Conservation (phyloP, 495 filamentous ascomycete species). For the Aspergillus sclerotioniger region DNA sequence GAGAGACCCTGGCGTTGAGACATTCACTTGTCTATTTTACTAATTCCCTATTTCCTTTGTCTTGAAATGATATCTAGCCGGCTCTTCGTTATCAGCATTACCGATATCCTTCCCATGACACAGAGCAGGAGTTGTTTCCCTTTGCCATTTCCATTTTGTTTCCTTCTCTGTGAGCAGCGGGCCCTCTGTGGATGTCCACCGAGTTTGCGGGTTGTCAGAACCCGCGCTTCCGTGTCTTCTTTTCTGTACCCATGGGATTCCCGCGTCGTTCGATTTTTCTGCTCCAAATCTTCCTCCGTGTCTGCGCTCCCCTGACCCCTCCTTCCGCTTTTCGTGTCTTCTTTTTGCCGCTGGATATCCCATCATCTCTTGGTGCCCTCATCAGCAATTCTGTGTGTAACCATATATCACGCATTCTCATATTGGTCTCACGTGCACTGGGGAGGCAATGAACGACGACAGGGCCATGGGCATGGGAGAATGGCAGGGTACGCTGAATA, state of each 20-base stretch:
- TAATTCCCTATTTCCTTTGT: conserved; percentile 28
- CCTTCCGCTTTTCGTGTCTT: conserved; percentile 22
- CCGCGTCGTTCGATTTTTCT: conserved; percentile 8
- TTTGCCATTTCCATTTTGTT: conserved; percentile 12
- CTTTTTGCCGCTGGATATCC: conserved; percentile 46
- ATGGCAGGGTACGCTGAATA: conserved; percentile 36
- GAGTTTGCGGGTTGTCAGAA: not conserved
- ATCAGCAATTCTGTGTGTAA: conserved; percentile 40
- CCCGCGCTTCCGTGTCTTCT: conserved; percentile 8
- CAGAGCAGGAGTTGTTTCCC: conserved; percentile 31
- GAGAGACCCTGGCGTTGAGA: conserved; percentile 47
- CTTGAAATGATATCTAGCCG: conserved; percentile 46
- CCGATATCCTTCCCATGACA: conserved; percentile 39
- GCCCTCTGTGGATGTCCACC: conserved; percentile 12
- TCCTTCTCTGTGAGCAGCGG: conserved; percentile 16
- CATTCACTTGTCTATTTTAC: conserved; percentile 32
- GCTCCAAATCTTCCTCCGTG: conserved; percentile 8
- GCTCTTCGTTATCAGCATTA: conserved; percentile 36
- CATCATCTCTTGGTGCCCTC: conserved; percentile 34
- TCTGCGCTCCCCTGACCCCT: conserved; percentile 10
- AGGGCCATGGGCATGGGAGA: conserved; percentile 31
- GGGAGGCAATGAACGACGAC: conserved; percentile 25
- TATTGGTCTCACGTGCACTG: conserved; percentile 33
- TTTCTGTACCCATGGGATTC: conserved; percentile 8
- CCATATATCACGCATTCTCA: conserved; percentile 34